Conservation (phyloP, 495 filamentous ascomycete genomes). For the Podospora pseudoanserina region DNA sequence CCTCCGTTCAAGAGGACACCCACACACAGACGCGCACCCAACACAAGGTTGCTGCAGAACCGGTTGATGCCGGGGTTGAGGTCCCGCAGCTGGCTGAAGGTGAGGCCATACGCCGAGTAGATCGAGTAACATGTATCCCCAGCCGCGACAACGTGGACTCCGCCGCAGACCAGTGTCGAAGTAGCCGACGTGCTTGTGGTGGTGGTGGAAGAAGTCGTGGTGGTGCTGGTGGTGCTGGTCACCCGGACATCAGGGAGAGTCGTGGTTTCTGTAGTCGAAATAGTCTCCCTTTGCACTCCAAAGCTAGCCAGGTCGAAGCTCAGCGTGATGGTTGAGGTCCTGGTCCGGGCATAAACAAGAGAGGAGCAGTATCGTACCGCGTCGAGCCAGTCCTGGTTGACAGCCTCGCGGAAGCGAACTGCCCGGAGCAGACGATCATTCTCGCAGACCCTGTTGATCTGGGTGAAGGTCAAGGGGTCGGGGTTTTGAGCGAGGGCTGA, state of each 20-base stretch:
- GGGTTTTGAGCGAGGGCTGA: not conserved
- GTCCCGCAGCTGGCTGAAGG: not conserved
- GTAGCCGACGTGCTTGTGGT: not conserved
- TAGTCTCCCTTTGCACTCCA: not conserved
- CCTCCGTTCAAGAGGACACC: not conserved
- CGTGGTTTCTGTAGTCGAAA: not conserved
- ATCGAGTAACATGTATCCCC: not conserved
- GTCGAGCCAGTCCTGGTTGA: not conserved
- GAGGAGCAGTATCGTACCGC: not conserved
- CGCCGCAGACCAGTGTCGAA: not conserved
- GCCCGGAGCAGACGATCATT: not conserved
- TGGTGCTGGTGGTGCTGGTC: not conserved
- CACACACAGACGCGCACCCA: not conserved
- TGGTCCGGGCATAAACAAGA: not conserved
- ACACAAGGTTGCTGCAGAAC: not conserved
- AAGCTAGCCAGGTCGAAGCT: not conserved
- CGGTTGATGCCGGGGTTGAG: not conserved
- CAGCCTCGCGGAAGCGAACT: not conserved
- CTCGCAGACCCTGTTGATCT: not conserved
- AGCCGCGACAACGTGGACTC: not conserved
- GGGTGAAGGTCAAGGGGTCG: not conserved
- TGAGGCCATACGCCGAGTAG: not conserved
- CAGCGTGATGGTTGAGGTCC: not conserved
- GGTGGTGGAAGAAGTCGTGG: not conserved
- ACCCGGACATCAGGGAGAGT: not conserved